Conservation (phyloP, 2,329 filamentous ascomycete genomes). For the Plectosphaerella sp. region DNA sequence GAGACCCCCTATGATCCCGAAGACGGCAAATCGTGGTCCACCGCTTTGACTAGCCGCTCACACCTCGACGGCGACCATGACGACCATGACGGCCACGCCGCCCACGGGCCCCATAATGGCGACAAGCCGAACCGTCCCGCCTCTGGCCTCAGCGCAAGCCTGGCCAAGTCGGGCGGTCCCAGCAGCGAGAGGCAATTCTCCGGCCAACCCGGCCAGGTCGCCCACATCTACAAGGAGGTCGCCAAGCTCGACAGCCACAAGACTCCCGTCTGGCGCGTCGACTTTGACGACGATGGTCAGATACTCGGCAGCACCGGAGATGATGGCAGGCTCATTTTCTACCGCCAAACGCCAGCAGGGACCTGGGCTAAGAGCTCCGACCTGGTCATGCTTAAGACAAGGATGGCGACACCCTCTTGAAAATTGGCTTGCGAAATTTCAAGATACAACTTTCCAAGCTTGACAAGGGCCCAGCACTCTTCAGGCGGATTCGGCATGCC, state of each 20-base stretch:
- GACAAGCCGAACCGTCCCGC: constrained; percentile 24
- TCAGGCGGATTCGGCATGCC: no score
- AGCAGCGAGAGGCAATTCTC: constrained; percentile 47
- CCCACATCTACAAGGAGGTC: constrained; percentile 58
- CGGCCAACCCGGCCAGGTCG: constrained; percentile 60
- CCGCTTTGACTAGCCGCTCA: constrained; percentile 32
- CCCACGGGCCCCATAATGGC: background rate
- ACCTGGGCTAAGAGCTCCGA: constrained; percentile 57
- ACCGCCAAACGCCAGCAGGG: constrained; percentile 54
- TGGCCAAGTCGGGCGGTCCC: constrained; percentile 44
- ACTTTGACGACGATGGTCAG: constrained; percentile 67
- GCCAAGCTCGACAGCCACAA: constrained; percentile 64
- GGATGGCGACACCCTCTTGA: constrained; percentile 41
- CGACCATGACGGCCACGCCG: constrained; percentile 8
- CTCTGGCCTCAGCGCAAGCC: constrained; percentile 47
- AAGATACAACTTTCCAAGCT: no score
- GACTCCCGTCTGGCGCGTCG: constrained; percentile 71
- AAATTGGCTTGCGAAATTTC: background rate
- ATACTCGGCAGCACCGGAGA: constrained; percentile 73
- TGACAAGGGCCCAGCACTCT: no score
- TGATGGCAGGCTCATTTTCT: constrained; percentile 63
- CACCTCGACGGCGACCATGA: constrained; percentile 5
- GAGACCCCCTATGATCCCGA: constrained; percentile 50
- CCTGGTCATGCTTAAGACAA: constrained; percentile 52
- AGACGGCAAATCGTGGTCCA: constrained; percentile 47